Percentiles rank a stretch among this genome's conserved stretches.
phyloP scores from a whole-genome alignment of 225 moss, liverwort and hornwort species.

The Marchantia polymorpha region DNA sequence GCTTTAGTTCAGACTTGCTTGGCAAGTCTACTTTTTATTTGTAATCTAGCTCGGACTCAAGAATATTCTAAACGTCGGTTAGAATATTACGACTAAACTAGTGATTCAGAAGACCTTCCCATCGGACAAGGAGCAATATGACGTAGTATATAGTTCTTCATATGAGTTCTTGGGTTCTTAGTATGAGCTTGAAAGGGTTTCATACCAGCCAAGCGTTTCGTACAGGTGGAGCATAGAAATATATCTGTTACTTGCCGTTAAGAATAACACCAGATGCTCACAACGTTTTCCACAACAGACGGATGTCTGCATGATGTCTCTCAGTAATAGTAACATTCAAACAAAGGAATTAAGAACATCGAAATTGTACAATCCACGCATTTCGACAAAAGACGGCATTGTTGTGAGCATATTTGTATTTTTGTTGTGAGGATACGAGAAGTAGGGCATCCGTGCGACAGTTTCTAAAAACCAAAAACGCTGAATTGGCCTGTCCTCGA shows the following conservation, averaged over 20 bases:
- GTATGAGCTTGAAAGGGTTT: neutral
- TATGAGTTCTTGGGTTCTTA: no score
- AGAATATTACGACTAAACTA: neutral
- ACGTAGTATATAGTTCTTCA: neutral
- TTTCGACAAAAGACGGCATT: no score
- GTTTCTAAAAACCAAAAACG: constrained; percentile 99
- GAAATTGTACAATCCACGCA: no score
- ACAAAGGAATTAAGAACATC: neutral
- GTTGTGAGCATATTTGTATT: no score
- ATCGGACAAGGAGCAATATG: neutral
- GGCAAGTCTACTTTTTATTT: no score
- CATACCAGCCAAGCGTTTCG: constrained; percentile 95
- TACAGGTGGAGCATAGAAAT: constrained; percentile 99
- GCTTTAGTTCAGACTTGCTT: no score
- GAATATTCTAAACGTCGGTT: neutral
- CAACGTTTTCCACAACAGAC: neutral
- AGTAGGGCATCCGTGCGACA: constrained; percentile 97
- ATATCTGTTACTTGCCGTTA: constrained; percentile 52
- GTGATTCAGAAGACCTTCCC: neutral
- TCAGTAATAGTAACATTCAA: neutral
- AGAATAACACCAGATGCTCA: constrained; percentile 10
- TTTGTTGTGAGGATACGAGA: constrained; percentile 63
- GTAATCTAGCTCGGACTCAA: neutral
- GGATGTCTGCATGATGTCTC: neutral
- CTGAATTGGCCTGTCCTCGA: constrained; percentile 79